phyloP scores from a whole-genome alignment of 176 grass and related monocot genomes.

The Rhynchospora breviuscula region DNA sequence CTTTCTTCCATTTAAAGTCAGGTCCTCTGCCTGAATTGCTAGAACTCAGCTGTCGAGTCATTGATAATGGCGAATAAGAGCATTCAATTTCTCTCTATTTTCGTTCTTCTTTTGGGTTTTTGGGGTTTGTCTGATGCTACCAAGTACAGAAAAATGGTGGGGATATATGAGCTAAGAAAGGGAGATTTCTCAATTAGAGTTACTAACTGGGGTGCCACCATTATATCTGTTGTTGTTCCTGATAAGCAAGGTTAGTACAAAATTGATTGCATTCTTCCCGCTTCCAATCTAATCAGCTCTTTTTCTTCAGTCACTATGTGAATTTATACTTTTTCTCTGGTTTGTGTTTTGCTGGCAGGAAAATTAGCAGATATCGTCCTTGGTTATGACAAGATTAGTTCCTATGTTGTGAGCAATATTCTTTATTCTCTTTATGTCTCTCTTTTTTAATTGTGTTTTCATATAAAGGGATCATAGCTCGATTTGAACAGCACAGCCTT shows the following conservation, averaged over 20 bases:
- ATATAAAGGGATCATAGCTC: not conserved
- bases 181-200: conserved; percentile 42
- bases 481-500: not conserved
- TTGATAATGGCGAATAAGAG: conserved; percentile 21
- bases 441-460: not conserved
- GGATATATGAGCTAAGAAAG: conserved; percentile 39
- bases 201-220: conserved; percentile 47
- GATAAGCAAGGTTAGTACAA: conserved; percentile 57
- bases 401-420: conserved; percentile 47
- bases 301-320: not conserved
- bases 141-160: conserved; percentile 18
- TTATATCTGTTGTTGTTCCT: conserved; percentile 36
- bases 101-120: conserved; percentile 16
- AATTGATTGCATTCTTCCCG: not conserved
- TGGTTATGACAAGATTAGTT: conserved; percentile 58
- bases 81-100: not conserved
- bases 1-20: conserved; percentile 9
- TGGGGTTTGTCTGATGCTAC: not conserved
- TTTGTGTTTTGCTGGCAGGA: conserved; percentile 31
- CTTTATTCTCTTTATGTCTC: not conserved
- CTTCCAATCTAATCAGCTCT: not conserved
- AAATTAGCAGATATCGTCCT: conserved; percentile 73
- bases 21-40: not conserved
- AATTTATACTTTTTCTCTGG: not conserved
- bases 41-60: not conserved